Evolutionary conservation across 805 yeast genomes (phyloP), one percentile per base, ranked within the genome.

Genomic region (Phaffomyces opuntiae): DNA sequence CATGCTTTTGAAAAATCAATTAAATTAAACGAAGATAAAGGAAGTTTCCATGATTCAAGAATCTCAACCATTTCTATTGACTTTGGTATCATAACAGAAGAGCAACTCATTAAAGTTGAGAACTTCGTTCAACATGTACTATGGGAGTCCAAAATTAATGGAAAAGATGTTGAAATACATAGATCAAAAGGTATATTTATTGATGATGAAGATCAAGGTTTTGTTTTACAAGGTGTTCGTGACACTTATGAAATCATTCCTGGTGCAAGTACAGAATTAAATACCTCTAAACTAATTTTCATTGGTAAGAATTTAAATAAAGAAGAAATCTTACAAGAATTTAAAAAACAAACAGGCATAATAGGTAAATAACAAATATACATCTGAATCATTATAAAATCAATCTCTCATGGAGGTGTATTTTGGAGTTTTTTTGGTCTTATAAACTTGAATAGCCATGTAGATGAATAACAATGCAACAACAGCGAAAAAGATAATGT

Each of bases 181-280:
- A 68, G 98, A 50, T 68, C 84, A 2, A 93, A 93, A 60, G 98
- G 96, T 1, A 62, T 87, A 9, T 51, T 89, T 8, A 73, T 81
- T 3, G 49, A 55, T n/a, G 58, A 63, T 8, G 61, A 59, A 2
- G 57, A 63, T 4, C 53, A 61, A 6, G 60, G 56, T 9, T 49
- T 49, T 13, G 53, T 52, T 0, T 66, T 93, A 11, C 99, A 93
- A 62, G 98, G 95, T 12, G 99, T 93, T 0, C 72, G 98, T 49
- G 93, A 89, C 45, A 88, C 96, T 0, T 93, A 88, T 63, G 99
- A 93, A 51, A 69, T 87, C 3, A 72, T 82, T 5, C 80, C 76
- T 13, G 69, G 70, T 5, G 55, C 55, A 6, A 55, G 61, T 38
- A 68, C 72, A 5, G 73, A 67, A 0, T 60, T 69, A 2, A 56